Evolutionary conservation across 1,139 yeast species (phyloP), one percentile per base, ranked within the genome.

Genomic region (Tardiomyces depauwii): DNA sequence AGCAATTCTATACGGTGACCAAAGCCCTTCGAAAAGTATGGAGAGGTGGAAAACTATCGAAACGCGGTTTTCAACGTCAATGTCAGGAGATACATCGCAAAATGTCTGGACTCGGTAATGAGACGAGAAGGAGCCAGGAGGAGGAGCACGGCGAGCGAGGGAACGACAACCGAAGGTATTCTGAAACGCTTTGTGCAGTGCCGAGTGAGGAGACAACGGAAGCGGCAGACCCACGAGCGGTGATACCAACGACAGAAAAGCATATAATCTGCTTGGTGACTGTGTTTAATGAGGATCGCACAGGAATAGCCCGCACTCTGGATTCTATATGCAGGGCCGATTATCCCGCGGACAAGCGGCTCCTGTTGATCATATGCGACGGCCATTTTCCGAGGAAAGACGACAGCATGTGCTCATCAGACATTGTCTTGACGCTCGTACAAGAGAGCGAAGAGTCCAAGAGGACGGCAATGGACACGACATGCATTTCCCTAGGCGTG

Each of bases 361-460:
- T 63, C 13, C 46, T 63, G 18, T 45, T 62, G 16, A 61, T 63
- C 2, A 51, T 63, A 18, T 63, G 67, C 45, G 67, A 63, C 46
- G 67, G 67, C 9, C 47, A 57, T 42, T 62, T 62, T 18, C 55
- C 56, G 1, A 63, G 64, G 3, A 47, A 56, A 1, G 62, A 58
- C 2, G 57, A 55, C 30, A 49, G 43, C 41, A 53, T 54, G 39
- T 53, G 61, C 21, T 62, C 67, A 1, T 59, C 62, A 2, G 63
- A 63, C 18, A 59, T 58, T 42, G 65, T 61, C 2, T 53, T 63
- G 19, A 59, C 61, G 16, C 58, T 63, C 86, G 83, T 88, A 86
- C 76, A 81, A 10, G 93, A 85, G 41, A 51, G 55, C 16, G 55
- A 56, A 3, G 57, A 57, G 27, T 10, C 57, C 56, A 7, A 57